phyloP scores from a whole-genome alignment of 768 basidiomycete genomes.

The Podaxis sp. region DNA sequence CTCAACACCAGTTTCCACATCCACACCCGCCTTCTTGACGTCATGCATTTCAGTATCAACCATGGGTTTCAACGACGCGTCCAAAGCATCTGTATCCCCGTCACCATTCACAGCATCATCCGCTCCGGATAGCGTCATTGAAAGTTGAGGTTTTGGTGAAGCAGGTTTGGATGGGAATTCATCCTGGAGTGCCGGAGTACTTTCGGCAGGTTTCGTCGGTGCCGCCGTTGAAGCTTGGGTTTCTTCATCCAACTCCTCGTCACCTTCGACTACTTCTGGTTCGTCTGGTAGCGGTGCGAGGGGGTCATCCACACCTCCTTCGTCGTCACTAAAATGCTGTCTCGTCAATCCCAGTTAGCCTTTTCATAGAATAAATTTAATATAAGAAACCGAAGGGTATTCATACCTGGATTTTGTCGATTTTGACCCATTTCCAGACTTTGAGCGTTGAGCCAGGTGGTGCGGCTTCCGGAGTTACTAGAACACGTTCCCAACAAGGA shows the following conservation, averaged over 20 bases:
- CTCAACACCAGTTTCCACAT: conserved; percentile 40
- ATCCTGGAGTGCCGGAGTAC: conserved; percentile 29
- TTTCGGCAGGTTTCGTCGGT: conserved; percentile 39
- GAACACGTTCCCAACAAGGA: conserved; percentile 81
- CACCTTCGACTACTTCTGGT: conserved; percentile 71
- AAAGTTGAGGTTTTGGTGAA: conserved; percentile 66
- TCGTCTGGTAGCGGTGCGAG: conserved; percentile 79
- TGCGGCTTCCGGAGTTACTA: conserved; percentile 60
- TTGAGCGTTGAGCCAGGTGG: conserved; percentile 59
- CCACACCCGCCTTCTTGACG: conserved; percentile 37
- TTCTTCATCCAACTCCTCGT: conserved; percentile 79
- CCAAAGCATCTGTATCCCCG: conserved; percentile 42
- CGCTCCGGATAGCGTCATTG: conserved; percentile 46
- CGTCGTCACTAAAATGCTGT: conserved; percentile 88
- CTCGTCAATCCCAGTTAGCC: neutral
- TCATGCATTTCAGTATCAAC: conserved; percentile 41
- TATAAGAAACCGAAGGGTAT: neutral
- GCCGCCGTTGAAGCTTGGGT: conserved; percentile 38
- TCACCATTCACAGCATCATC: conserved; percentile 27
- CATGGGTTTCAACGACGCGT: conserved; percentile 56
- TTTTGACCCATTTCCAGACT: conserved; percentile 78
- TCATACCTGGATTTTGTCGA: conserved; percentile 73
- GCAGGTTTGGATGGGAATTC: conserved; percentile 55
- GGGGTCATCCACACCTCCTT: conserved; percentile 76
- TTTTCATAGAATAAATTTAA: neutral